Base-by-base conservation (phyloP, 1,284 basidiomycete species). In the Tremellales sp. region DNA sequence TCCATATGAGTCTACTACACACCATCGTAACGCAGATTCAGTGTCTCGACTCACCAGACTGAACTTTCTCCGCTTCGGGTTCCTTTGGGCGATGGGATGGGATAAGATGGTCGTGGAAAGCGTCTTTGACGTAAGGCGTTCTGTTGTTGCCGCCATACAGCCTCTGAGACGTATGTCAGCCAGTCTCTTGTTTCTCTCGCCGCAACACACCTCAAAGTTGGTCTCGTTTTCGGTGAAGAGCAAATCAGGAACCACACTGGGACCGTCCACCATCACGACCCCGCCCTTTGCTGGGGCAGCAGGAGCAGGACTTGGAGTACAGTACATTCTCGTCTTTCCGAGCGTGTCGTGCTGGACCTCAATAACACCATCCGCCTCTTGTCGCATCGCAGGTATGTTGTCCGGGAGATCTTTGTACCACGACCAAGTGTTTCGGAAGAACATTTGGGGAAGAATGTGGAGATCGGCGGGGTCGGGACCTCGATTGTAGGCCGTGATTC, bases 371-470 rank as follows among this genome's bases (percentile, higher is more conserved):
- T 77, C 74, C 25, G 60, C 65, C 49, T 80, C 79, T 57, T 66
- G 78, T 68, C 63, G 59, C 63, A 95, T 74, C 14, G 73, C 74
- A 14, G 92, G 91, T 51, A 66, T 67, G 76, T 84, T 86, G 5
- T 81, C 77, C 5, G 90, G 89, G 54, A 84, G 82, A 51, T 89
- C 84, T 50, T 82, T 76, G 21, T 83, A 79, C 94, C 94, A 98
- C 4, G 90, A 95, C 94, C 94, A 98, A 27, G 87, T 92, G 73
- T 98, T 98, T 26, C 88, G 84, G 77, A 97, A 98, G 84, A 88
- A 95, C 43, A 97, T 76, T 63, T 97, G 93, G 19, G 94, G 94
- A 40, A 98, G 78, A 60, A 98, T 81, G 72, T 97, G 94, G 46
- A 98, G 77, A 38, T 87, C 92, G n/a, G 94, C 92, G 3, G 89